Percentiles rank a stretch among this genome's conserved stretches.
Conservation (phyloP, 805 yeast species). For the Schwanniomyces sp. region DNA sequence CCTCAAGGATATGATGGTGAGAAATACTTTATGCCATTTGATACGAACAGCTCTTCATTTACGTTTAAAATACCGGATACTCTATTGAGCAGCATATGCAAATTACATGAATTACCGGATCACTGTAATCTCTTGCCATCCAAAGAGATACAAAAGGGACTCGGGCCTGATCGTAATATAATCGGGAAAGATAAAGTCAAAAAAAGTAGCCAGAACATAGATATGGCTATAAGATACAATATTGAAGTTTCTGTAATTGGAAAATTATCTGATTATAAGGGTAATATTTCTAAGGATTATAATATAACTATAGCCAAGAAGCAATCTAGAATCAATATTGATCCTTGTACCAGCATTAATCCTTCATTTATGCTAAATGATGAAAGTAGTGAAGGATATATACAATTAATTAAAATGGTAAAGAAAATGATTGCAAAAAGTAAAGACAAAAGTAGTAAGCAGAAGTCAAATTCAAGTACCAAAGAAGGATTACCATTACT, state of each 20-base stretch:
- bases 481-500: not conserved
- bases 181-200: not conserved
- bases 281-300: not conserved
- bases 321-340: not conserved
- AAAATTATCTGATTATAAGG: not conserved
- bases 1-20: not conserved
- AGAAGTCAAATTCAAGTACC: not conserved
- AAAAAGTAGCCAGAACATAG: not conserved
- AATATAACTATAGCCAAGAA: not conserved
- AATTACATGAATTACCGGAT: not conserved
- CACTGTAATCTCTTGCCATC: conserved; percentile 1
- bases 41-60: not conserved
- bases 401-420: not conserved
- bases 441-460: too few relatives aligned
- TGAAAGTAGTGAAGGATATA: not conserved
- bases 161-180: too few relatives aligned
- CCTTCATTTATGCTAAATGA: not conserved
- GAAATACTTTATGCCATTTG: not conserved
- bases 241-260: not conserved
- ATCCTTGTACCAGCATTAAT: not conserved
- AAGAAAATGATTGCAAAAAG: not conserved
- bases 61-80: not conserved
- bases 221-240: not conserved
- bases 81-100: not conserved
- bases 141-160: not conserved